A percentile compares a stretch with the other conserved stretches of the same genome.
These are phyloP conservation scores for Luvunga scandens DNA, from an alignment of 345 rosid genomes.

Conservation along the genomic window DNA sequence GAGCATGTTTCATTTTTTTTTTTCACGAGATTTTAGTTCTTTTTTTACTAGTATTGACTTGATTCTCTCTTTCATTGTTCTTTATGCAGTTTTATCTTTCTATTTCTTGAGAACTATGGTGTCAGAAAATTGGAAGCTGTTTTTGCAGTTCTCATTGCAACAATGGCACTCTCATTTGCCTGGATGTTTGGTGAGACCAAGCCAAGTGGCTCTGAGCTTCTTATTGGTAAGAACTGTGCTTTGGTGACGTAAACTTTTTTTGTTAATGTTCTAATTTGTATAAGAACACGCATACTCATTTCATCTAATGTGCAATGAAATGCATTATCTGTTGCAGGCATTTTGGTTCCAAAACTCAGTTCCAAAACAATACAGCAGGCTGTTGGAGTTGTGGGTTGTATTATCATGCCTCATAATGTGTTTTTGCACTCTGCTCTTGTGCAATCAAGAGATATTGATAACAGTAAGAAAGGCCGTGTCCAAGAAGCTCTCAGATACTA, in stretches of 20 bases:
- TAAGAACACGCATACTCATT: not conserved
- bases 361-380: conserved; percentile 87
- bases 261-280: not conserved
- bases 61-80: conserved; percentile 9
- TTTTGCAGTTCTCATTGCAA: conserved; percentile 77
- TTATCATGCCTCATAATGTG: conserved; percentile 95
- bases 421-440: conserved; percentile 96
- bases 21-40: not conserved
- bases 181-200: conserved; percentile 97
- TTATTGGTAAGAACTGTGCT: conserved; percentile 50
- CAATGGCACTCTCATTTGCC: conserved; percentile 83
- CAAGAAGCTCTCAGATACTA: conserved; percentile 89
- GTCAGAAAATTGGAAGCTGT: conserved; percentile 91
- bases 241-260: not conserved
- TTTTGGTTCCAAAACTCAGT: conserved; percentile 76
- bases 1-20: not conserved
- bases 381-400: conserved; percentile 92
- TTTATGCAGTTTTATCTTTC: conserved; percentile 72
- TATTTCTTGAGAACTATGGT: conserved; percentile 90
- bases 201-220: conserved; percentile 75
- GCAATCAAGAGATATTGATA: conserved; percentile 79
- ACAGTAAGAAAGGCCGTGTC: conserved; percentile 57
- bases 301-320: not conserved
- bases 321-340: conserved; percentile 42
- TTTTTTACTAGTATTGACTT: not conserved